A percentile compares a stretch with the other conserved stretches of the same genome.
Evolutionary conservation across 2,329 filamentous ascomycete species (phyloP).

Genomic region (Aspergillus clavatus): DNA sequence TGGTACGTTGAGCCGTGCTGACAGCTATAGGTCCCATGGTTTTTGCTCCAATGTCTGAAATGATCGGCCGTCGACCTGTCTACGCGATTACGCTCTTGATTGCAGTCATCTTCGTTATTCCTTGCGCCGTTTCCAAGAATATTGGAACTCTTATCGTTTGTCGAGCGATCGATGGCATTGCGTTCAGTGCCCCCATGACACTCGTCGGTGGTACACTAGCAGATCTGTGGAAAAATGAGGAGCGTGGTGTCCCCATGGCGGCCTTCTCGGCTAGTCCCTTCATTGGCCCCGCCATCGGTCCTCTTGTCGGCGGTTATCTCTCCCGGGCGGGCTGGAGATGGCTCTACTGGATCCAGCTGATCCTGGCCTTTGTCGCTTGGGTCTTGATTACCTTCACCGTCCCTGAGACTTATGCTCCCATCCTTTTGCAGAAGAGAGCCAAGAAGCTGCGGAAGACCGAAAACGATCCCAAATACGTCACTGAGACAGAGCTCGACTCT

Average conservation of each 20-base stretch:
- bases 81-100: constrained; percentile 65
- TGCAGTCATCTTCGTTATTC: constrained; percentile 74
- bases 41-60: constrained; percentile 73
- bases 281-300: constrained; percentile 72
- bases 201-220: constrained; percentile 77
- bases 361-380: constrained; percentile 66
- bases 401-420: constrained; percentile 81
- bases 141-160: constrained; percentile 71
- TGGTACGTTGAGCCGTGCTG: constrained; percentile 5
- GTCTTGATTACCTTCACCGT: constrained; percentile 79
- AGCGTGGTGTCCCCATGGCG: constrained; percentile 81
- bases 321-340: constrained; percentile 73
- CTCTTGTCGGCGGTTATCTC: constrained; percentile 72
- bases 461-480: constrained; percentile 63
- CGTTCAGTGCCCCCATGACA: constrained; percentile 82
- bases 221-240: constrained; percentile 79
- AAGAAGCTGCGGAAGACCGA: constrained; percentile 66
- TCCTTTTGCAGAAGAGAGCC: constrained; percentile 66
- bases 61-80: constrained; percentile 66
- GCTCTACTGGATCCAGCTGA: constrained; percentile 84
- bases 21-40: constrained; percentile 58
- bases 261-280: constrained; percentile 80
- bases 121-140: constrained; percentile 71
- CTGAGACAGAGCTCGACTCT: constrained; percentile 73
- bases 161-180: constrained; percentile 73